These are phyloP conservation scores for Sesbania bispinosa DNA, from an alignment of 306 rosid genomes.

Conservation along the genomic window DNA sequence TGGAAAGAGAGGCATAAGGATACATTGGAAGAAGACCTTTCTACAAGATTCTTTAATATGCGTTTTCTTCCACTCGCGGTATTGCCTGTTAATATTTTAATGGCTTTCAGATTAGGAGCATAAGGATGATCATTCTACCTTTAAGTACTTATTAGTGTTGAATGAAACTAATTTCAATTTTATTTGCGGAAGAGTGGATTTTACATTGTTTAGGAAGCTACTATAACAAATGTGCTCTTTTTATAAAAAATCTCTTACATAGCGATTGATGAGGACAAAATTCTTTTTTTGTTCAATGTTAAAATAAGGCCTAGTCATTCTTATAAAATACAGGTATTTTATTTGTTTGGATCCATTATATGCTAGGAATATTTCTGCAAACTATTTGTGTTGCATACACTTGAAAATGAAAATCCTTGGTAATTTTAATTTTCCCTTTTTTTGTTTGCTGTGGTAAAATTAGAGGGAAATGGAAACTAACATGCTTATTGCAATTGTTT, in stretches of 20 bases:
- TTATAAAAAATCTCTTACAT: neutral
- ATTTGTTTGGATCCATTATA: slow-evolving; percentile 1
- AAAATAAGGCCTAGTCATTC: neutral
- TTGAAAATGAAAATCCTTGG: slow-evolving; percentile 16
- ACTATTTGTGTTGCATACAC: neutral
- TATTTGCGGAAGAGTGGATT: neutral
- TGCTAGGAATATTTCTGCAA: slow-evolving; percentile 1
- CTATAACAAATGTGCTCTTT: neutral
- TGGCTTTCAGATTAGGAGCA: neutral
- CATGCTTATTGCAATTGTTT: neutral
- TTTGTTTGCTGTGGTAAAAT: neutral
- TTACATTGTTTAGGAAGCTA: neutral
- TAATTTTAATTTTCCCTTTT: neutral
- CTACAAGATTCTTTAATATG: slow-evolving; percentile 61
- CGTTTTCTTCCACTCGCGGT: slow-evolving; percentile 88
- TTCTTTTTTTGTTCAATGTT: neutral
- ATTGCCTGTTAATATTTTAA: slow-evolving; percentile 25
- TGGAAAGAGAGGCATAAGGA: slow-evolving; percentile 86
- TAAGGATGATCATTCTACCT: neutral
- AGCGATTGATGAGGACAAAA: neutral
- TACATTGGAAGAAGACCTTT: slow-evolving; percentile 49
- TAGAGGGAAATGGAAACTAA: neutral
- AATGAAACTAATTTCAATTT: slow-evolving; percentile 1
- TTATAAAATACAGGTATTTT: neutral
- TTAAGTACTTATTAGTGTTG: neutral